A percentile compares a stretch with the other conserved stretches of the same genome.
Conservation (phyloP, 305 asterid genomes). For the Stenogyne calaminthoides region DNA sequence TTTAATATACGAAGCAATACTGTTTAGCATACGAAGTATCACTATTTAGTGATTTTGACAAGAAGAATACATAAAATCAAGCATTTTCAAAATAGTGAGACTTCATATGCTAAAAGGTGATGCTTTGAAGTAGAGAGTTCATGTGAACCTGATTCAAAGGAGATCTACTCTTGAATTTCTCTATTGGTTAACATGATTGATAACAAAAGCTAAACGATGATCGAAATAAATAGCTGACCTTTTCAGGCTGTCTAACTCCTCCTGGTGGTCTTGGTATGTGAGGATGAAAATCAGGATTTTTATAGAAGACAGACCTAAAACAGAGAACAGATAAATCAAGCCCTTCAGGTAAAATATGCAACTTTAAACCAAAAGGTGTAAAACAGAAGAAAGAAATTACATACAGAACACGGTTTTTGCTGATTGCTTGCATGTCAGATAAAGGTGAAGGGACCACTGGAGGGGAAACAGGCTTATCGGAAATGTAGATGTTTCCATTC, state of each 20-base stretch:
- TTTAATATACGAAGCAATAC: too few species aligned
- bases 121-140: too few species aligned
- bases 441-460: slow-evolving; percentile 46
- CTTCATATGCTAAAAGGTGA: too few species aligned
- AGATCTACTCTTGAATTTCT: background rate
- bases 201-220: background rate
- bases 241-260: slow-evolving; percentile 49
- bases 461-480: slow-evolving; percentile 46
- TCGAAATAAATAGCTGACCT: slow-evolving; percentile 37
- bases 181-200: background rate
- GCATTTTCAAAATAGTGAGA: too few species aligned
- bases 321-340: slow-evolving; percentile 6
- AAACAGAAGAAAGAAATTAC: slow-evolving; percentile 25
- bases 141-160: too few species aligned
- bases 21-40: too few species aligned
- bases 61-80: too few species aligned
- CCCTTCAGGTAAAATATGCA: background rate
- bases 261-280: slow-evolving; percentile 53
- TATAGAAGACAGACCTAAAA: slow-evolving; percentile 54
- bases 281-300: slow-evolving; percentile 51
- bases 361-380: slow-evolving; percentile 2
- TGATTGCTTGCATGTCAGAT: slow-evolving; percentile 39
- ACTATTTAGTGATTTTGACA: too few species aligned
- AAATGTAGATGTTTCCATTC: slow-evolving; percentile 55
- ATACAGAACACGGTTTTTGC: slow-evolving; percentile 49